These are phyloP conservation scores for Acacia pycnantha DNA, from an alignment of 331 rosid genomes.

Conservation along the genomic window DNA sequence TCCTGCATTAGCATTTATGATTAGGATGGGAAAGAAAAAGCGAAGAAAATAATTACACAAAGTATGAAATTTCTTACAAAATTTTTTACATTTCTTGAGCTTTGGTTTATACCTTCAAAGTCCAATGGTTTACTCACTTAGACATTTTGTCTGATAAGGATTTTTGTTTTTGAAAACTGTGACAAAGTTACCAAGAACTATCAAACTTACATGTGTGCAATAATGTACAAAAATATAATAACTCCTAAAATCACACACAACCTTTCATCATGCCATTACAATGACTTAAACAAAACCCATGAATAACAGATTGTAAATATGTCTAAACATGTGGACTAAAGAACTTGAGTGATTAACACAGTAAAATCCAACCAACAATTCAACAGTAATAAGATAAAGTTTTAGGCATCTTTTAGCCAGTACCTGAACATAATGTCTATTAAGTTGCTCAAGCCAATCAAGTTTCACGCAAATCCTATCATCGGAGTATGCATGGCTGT, in stretches of 20 bases:
- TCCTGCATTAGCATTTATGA: not conserved
- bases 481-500: conserved; percentile 70
- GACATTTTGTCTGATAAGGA: not conserved
- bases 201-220: not conserved
- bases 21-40: not conserved
- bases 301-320: not conserved
- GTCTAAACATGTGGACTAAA: conserved; percentile 7
- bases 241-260: not conserved
- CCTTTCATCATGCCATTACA: not conserved
- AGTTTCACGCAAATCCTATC: conserved; percentile 80
- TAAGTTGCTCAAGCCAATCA: conserved; percentile 96
- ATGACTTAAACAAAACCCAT: conserved; percentile 8
- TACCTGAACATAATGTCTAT: conserved; percentile 93
- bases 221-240: not conserved
- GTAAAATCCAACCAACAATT: conserved; percentile 27
- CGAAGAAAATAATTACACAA: conserved; percentile 7
- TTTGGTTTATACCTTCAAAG: conserved; percentile 13
- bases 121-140: conserved; percentile 6
- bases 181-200: not conserved
- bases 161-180: not conserved
- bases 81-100: not conserved
- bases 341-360: not conserved
- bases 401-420: not conserved
- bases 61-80: not conserved
- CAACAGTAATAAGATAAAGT: conserved; percentile 6